These are phyloP conservation scores for Cytospora paraplurivora DNA, from an alignment of 2,329 filamentous ascomycete species.

Conservation along the genomic window DNA sequence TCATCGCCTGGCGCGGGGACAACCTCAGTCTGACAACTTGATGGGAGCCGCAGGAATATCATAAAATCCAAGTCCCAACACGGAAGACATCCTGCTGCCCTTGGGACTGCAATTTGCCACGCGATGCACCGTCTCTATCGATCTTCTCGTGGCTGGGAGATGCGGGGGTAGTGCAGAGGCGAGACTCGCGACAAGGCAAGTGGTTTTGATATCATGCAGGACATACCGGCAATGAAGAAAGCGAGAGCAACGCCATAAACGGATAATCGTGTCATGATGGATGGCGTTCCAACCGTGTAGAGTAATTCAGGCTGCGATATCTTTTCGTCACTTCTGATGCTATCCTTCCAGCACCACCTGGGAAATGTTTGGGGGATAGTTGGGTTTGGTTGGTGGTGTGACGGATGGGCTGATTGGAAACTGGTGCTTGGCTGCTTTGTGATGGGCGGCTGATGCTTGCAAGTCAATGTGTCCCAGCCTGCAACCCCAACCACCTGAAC, in stretches of 20 bases:
- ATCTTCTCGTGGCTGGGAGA: background rate
- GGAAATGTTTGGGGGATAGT: constrained; percentile 11
- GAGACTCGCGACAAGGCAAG: constrained; percentile 2
- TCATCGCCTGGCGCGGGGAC: background rate
- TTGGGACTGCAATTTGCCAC: background rate
- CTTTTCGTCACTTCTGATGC: constrained; percentile 1
- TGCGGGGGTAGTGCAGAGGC: constrained; percentile 1
- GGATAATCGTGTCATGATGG: constrained; percentile 28
- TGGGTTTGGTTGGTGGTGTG: constrained; percentile 16
- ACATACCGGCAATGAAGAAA: constrained; percentile 29
- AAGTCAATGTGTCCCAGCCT: no score
- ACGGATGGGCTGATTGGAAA: constrained; percentile 9
- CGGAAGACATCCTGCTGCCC: background rate
- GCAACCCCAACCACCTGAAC: background rate
- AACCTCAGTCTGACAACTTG: background rate
- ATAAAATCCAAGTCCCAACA: background rate
- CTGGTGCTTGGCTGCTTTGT: constrained; percentile 27
- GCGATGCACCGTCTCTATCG: background rate
- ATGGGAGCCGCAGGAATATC: background rate
- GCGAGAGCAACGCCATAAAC: constrained; percentile 28
- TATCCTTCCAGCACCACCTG: constrained; percentile 1
- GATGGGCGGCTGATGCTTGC: constrained; percentile 13
- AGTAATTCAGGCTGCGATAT: constrained; percentile 13
- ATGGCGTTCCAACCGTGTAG: constrained; percentile 11
- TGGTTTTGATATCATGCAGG: background rate